Evolutionary conservation across 768 basidiomycete genomes (phyloP), one percentile per base, ranked within the genome.

Genomic region (Pleurotus djamor): DNA sequence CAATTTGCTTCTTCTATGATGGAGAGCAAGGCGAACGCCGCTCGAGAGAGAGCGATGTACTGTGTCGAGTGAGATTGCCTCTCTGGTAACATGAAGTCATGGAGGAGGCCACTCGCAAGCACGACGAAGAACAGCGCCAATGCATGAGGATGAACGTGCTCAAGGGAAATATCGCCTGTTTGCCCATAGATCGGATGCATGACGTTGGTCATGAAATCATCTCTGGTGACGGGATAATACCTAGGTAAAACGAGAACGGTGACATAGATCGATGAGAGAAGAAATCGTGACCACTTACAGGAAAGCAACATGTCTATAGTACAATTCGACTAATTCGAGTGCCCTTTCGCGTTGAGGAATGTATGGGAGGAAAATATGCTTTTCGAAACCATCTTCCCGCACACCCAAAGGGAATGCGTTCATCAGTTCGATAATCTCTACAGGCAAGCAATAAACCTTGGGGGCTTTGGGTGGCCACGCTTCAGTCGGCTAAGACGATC

Each of bases 51-150:
- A 0, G 78, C 75, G 57, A 83, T 73, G 60, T 78, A 86, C 35
- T 74, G 71, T 50, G 79, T 75, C 33, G 78, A 74, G 2, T 70
- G 48, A 4, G 62, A 48, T 14, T 63, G 60, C 32, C 75, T 66
- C 28, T 72, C 69, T 1, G 77, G 69, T 21, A 41, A n/a, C 7
- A 72, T 63, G 17, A 71, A 55, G 48, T 84, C 81, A 61, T 79
- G 80, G 4, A 81, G 65, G 14, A 72, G 65, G 5, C 83, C 85
- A 37, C 76, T 74, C 4, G 80, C 78, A 4, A 86, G 65, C 36
- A 83, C 58, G 58, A 79, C 75, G 66, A 84, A 85, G 67, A 86
- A 79, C 16, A 83, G 74, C 14, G 83, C 73, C 36, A 86, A 73
- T 35, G 73, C 69, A 57, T 85, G 80, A 0, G 81, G 72, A 54